These are phyloP conservation scores for Panicum miliaceum DNA, from an alignment of 176 grass and related monocot species.

Conservation along the genomic window DNA sequence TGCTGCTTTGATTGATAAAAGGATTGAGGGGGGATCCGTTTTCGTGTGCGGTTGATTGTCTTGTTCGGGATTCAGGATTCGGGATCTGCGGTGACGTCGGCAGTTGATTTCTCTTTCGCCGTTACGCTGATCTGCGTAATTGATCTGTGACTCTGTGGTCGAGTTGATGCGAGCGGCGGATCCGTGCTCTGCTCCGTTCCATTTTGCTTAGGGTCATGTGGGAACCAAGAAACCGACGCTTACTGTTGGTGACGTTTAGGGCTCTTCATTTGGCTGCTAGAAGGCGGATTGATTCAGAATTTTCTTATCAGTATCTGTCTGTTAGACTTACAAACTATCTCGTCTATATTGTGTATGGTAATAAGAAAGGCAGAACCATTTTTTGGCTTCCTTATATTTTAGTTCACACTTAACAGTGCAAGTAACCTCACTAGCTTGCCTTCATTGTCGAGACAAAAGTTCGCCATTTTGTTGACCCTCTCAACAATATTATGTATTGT, in stretches of 20 bases:
- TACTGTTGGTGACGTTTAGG: background rate
- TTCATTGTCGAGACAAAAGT: background rate
- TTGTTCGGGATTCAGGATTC: background rate
- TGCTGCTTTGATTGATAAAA: background rate
- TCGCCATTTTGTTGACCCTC: background rate
- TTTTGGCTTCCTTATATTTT: background rate
- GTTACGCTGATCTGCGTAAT: background rate
- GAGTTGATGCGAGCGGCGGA: slow-evolving; percentile 27
- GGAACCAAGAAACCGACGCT: background rate
- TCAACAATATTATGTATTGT: background rate
- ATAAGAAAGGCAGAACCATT: background rate
- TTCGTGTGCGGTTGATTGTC: background rate
- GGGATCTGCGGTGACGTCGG: slow-evolving; percentile 35
- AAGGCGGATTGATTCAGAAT: background rate
- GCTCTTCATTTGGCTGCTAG: background rate
- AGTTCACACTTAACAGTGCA: slow-evolving; percentile 1
- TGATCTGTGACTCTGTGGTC: background rate
- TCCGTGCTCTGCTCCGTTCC: slow-evolving; percentile 25
- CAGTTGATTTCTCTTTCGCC: background rate
- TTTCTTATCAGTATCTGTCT: background rate
- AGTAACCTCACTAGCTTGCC: background rate
- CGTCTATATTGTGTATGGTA: background rate
- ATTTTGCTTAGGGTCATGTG: background rate
- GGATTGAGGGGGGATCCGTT: background rate
- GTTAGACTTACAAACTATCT: background rate